Evolutionary conservation across 805 yeast species (phyloP).

Genomic region (Candida krabiensis): DNA sequence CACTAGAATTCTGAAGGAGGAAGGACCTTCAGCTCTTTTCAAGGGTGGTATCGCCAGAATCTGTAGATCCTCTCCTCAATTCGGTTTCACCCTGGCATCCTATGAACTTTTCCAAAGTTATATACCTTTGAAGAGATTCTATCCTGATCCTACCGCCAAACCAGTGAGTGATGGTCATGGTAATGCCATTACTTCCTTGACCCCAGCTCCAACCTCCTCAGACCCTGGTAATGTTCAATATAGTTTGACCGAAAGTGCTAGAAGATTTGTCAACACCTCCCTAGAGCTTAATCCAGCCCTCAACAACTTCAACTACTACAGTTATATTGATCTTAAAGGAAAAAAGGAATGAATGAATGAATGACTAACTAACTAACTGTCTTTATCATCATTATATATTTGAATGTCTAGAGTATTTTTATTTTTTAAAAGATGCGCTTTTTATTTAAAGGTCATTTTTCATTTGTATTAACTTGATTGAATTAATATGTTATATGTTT

Average conservation of each 20-base stretch:
- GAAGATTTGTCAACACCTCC: constrained; percentile 31
- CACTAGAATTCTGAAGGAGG: constrained; percentile 70
- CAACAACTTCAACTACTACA: constrained; percentile 27
- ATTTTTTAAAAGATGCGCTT: background rate
- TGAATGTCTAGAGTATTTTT: background rate
- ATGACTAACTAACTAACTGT: background rate
- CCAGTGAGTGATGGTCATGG: constrained; percentile 25
- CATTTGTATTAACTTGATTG: too few relatives aligned
- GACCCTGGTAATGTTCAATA: constrained; percentile 24
- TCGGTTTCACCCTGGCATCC: constrained; percentile 97
- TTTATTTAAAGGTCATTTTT: background rate
- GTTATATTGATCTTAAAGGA: constrained; percentile 24
- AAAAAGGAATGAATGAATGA: constrained; percentile 11
- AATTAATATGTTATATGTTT: too few relatives aligned
- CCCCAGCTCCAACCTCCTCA: constrained; percentile 17
- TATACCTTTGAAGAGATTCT: constrained; percentile 60
- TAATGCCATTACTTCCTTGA: constrained; percentile 25
- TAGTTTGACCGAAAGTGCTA: constrained; percentile 30
- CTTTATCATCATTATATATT: background rate
- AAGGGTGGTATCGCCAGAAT: constrained; percentile 97
- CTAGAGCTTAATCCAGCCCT: constrained; percentile 32
- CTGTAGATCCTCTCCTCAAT: constrained; percentile 93
- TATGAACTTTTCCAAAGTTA: constrained; percentile 84
- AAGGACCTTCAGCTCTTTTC: constrained; percentile 83
- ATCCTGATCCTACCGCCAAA: constrained; percentile 27